Base-by-base conservation (phyloP, 306 rosid genomes). In the Vicia sativa region DNA sequence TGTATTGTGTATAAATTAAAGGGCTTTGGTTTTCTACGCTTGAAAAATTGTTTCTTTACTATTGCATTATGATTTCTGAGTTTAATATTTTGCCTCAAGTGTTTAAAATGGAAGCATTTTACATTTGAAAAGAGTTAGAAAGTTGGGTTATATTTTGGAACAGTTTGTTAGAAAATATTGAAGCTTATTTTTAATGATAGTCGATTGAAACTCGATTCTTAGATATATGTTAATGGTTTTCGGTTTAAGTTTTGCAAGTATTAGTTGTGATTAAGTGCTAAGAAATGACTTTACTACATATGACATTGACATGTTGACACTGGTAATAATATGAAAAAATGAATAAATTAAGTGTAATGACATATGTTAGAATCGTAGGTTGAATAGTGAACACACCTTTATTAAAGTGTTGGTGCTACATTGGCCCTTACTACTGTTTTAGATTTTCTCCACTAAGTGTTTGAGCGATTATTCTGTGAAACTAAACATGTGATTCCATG, bases 51-150 rank as follows among this genome's bases (percentile, higher is more conserved):
- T 18, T 16, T 16, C 1, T 48, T 16, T 50, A 19, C 7, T 4
- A 52, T 10, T 52, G 57, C 57, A 52, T 19, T 21, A 52, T 19
- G 31, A 18, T 52, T 52, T 52, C n/a, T 21, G n/a, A 52, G 57
- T 52, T 50, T n/a, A 9, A 19, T 19, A 50, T 4, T 8, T 18
- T 19, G 3, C 57, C 18, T 10, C 7, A 19, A 19, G 34, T 52
- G 14, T 21, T 52, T 21, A 19, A 21, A 21, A 52, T 52, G 3
- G 34, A 21, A 52, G 58, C 13, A 52, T 52, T 52, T 21, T 0
- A 2, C 2, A 0, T 21, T 52, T 21, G 58, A 21, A 19, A 18
- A 18, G 23, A 11, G 5, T 5, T 11, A 19, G 34, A 23, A 52
- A 52, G 14, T 52, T 52, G 21, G 8, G n/a, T 11, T 52, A 2